Base-by-base conservation (phyloP, 306 rosid genomes). In the Glycine tomentella region DNA sequence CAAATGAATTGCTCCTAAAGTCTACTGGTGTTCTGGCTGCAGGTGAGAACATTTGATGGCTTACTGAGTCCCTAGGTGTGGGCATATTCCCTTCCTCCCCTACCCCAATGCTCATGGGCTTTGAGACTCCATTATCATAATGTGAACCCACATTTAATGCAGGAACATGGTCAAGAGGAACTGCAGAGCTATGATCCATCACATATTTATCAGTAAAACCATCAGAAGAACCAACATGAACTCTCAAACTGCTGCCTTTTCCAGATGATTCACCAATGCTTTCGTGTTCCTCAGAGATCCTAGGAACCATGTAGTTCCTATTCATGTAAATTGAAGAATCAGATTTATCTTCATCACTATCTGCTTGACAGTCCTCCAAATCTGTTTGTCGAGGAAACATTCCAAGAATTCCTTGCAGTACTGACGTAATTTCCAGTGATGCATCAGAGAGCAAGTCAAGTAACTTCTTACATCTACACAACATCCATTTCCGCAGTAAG, bases 1-100 rank as follows among this genome's bases (percentile, higher is more conserved):
- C 97, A 86, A 90, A 88, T 44, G 97, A 89, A 80, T 91, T 91
- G 74, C 88, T 84, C 87, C 91, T 83, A 72, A 77, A 83, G 77
- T 86, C 92, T 71, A 77, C 57, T 34, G 89, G 84, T 51, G 92
- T 79, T 86, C 88, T 91, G 72, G 85, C 80, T 76, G 73, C 85
- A 72, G 95, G 89, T 72, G 97, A 93, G 80, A 74, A 85, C 67
- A 86, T 87, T 67, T 89, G 94, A 80, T 83, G 88, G 86, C 78
- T 87, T 74, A 69, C 83, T 16, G 82, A 53, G 58, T 95, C 97
- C 87, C 90, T 83, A 9, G 94, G 90, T 50, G 84, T 79, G 40
- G 83, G 16, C 74, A 83, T 74, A 69, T 90, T 91, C 67, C 91
- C 89, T 77, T 84, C 93, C 72, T 85, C 90, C 72, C 78, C 86